These are phyloP conservation scores for Syzygium grande DNA, from an alignment of 345 rosid species.

Conservation along the genomic window DNA sequence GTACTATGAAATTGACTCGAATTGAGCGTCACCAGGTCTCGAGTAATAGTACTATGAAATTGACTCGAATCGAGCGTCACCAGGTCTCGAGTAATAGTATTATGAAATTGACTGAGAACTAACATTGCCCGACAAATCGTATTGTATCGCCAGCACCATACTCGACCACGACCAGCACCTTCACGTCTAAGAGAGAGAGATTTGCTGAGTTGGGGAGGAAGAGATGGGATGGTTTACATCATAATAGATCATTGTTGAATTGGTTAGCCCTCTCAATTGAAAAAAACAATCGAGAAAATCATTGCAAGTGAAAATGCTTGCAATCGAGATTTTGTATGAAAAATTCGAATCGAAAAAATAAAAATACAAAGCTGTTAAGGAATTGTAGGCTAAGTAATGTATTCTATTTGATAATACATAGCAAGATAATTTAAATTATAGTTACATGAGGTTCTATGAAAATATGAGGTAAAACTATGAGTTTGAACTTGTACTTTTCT, in stretches of 20 bases:
- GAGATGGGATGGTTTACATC: not conserved
- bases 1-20: not conserved
- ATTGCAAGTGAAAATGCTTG: not conserved
- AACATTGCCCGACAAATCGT: not conserved
- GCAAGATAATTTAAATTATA: no score
- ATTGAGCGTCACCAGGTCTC: not conserved
- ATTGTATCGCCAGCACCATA: not conserved
- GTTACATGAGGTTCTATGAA: not conserved
- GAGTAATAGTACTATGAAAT: not conserved
- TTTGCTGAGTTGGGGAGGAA: not conserved
- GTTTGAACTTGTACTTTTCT: not conserved
- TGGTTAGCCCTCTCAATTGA: not conserved
- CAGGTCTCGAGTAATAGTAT: not conserved
- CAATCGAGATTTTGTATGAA: not conserved
- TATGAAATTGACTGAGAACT: not conserved
- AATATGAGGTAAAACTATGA: not conserved
- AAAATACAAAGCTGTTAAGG: not conserved
- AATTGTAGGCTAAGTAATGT: not conserved
- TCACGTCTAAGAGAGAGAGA: not conserved
- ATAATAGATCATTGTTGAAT: not conserved
- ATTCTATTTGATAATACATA: not conserved
- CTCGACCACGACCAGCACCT: not conserved
- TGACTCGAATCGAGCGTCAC: not conserved
- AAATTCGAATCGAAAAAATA: not conserved
- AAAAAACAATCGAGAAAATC: not conserved